Base-by-base conservation (phyloP, 305 asterid species). In the Stenogyne calaminthoides region DNA sequence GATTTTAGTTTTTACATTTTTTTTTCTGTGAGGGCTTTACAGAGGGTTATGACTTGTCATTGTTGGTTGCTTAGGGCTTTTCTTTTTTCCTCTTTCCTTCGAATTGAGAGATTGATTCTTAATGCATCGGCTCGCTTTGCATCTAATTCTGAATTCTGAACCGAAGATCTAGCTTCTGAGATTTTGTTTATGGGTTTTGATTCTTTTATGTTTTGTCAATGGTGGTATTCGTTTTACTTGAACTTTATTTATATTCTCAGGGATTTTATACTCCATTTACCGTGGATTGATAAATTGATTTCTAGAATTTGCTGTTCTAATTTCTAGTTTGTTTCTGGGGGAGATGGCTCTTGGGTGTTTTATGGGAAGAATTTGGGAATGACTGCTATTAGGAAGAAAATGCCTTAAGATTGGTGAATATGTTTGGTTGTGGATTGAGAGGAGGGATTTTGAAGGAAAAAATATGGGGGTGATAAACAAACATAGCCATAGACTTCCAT, bases 1-100 rank as follows among this genome's bases (percentile, higher is more conserved):
- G 40, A 44, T 37, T 67, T 52, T 40, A 44, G 18, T 37, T 64
- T 68, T 34, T 47, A 20, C 71, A 36, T 32, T 36, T 58, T 34
- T 67, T 55, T 67, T 27, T 19, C 32, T 61, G 47, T 54, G 12
- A 36, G 87, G 87, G 84, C 78, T 82, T 85, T 73, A 78, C 80
- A 63, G 83, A 71, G 86, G 82, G 73, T 76, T 85, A 67, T 78
- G 59, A 19, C 29, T 54, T 18, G 6, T 54, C 76, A 47, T 44
- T 67, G 69, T 60, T 67, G 57, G 27, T 59, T 12, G 36, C 8
- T 15, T 58, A 69, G 56, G 4, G 4, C 14, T 37, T 5, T 5
- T 32, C 15, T 29, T 44, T 39, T 52, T 52, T 52, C 10, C 25
- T 54, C 29, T 54, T 19, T 54, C 22, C 9, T 9, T 55, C 60